Evolutionary conservation across 2,329 filamentous ascomycete genomes (phyloP), one percentile per base, ranked within the genome.

Genomic region (Ceratocystis harringtonii): DNA sequence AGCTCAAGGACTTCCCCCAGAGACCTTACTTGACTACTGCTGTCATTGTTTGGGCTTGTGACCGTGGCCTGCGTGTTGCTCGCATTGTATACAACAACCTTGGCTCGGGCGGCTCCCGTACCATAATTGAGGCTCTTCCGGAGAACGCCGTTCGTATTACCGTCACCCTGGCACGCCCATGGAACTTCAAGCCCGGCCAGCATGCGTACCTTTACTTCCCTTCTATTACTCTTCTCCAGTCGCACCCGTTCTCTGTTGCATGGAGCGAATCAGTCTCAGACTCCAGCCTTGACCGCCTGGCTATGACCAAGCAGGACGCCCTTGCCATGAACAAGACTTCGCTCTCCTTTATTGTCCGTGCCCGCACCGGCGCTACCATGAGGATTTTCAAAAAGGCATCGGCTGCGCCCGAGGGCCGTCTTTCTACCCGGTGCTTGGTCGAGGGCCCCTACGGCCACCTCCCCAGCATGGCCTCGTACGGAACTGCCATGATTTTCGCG

Each of bases 181-280:
- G 88, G 87, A 81, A 76, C 50, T 89, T 89, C 78, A 79, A 79
- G 67, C 85, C 88, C 0, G 88, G 88, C 44, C 87, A 91, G 74
- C 88, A 92, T 72, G 85, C 88, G 44, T 92, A 91, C 73, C 76
- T 92, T 22, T 91, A 91, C 76, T 81, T 92, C 75, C 89, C 89
- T 6, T 78, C 80, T 4, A 78, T 92, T 71, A 86, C 86, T 68
- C 79, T 85, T 68, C 86, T 83, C 81, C 87, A 88, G 70, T 90
- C 86, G 60, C 88, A 92, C 71, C 88, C 88, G 1, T 92, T 92
- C 77, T 89, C 87, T 2, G 79, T 91, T 55, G 86, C 87, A 44
- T 92, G 88, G 88, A 86, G 84, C 69, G 85, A 90, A 67, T 86
- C 89, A 68, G 79, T 78, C 52, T 80, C 82, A 67, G 75, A 78